Evolutionary conservation across 1,139 yeast species (phyloP), one percentile per base, ranked within the genome.

Genomic region (Hyphopichia khmerensis): DNA sequence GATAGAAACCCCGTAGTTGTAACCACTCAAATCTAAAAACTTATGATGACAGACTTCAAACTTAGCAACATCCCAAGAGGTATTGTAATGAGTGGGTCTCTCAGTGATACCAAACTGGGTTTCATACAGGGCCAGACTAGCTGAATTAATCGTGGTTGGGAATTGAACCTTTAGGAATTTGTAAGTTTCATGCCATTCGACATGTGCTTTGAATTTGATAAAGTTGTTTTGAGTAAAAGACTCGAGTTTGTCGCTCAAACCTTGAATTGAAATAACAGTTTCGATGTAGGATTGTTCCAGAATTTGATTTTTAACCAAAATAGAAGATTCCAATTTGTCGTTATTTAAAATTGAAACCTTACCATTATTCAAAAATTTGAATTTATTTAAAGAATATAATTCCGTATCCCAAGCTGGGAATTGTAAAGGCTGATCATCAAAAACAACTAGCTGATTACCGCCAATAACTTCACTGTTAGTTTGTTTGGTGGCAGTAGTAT

Each of bases 331-430:
- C 37, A 84, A 65, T 17, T 84, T 79, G 29, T 84, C 82, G 33
- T 72, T 65, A 41, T 74, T 75, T 33, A 77, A 67, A 24, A 87
- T 70, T 19, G 75, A 68, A 17, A 83, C 76, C 35, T 64, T 61
- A 64, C 78, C 59, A 69, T 54, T 50, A 8, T 53, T 49, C 46
- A 74, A 56, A 49, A 83, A 80, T 43, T 72, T 69, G 57, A 77
- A 80, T 50, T 84, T 87, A 51, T 84, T 86, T 49, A 87, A 75
- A 0, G 96, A 85, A 60, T 80, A 93, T 46, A 90, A 74, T 59
- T 93, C 99, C 0, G 98, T 91, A 60, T 93, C 98, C 98, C 99
- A 93, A 2, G 98, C 98, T 39, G 91, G 96, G 81, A 84, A 91
- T 45, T 77, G 83, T 56, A 89, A 69, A 11, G 98, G 98, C 49